These are phyloP conservation scores for Westerdykella sp. DNA, from an alignment of 2,329 filamentous ascomycete species.

Conservation along the genomic window DNA sequence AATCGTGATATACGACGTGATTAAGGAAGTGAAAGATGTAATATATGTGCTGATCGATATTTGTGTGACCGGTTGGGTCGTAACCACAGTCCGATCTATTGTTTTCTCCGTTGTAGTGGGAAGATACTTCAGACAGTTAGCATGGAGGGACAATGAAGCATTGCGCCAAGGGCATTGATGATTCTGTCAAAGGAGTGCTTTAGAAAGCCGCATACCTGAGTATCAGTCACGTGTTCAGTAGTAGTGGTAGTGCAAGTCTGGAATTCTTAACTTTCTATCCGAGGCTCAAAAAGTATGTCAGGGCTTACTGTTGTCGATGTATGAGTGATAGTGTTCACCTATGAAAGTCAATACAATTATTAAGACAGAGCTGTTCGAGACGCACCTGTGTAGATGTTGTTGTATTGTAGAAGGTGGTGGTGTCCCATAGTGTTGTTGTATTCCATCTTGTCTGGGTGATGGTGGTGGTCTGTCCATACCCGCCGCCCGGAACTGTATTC, in stretches of 20 bases:
- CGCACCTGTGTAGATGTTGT: not conserved
- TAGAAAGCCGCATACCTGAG: not conserved
- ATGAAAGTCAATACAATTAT: too few species aligned
- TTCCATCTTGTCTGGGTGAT: slow-evolving; percentile 2
- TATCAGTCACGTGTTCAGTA: slow-evolving; percentile 1
- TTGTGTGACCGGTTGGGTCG: not conserved
- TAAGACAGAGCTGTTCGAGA: too few species aligned
- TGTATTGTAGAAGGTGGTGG: slow-evolving; percentile 1
- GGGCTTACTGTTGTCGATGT: too few species aligned
- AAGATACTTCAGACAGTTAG: not conserved
- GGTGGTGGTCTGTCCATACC: not conserved
- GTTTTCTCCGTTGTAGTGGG: not conserved
- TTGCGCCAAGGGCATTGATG: too few species aligned
- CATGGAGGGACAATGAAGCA: too few species aligned
- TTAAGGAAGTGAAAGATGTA: slow-evolving; percentile 15
- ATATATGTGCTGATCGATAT: slow-evolving; percentile 8
- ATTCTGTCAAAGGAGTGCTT: too few species aligned
- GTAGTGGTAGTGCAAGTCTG: not conserved
- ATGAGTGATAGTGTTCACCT: too few species aligned
- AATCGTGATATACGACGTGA: slow-evolving; percentile 12
- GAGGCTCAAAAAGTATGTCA: too few species aligned
- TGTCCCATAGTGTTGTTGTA: slow-evolving; percentile 6
- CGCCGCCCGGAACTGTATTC: not conserved
- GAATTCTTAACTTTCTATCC: too few species aligned
- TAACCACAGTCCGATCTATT: not conserved